Percentiles rank a stretch among this genome's conserved stretches.
Evolutionary conservation across 2,329 filamentous ascomycete genomes (phyloP).

Genomic region (Colletotrichum horii): DNA sequence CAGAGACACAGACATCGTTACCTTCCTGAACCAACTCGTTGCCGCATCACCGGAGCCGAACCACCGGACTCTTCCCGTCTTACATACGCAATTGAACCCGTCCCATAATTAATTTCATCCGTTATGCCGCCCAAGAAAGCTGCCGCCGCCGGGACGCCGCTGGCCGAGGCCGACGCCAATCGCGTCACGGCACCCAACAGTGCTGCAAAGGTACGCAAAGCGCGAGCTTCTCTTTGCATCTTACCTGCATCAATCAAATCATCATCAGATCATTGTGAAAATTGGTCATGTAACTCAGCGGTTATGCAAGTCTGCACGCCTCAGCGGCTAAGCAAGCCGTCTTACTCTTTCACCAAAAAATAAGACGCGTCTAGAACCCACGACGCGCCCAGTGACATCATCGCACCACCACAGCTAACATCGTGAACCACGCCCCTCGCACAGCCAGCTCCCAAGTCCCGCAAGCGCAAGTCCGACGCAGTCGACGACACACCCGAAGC

Average conservation of each 20-base stretch:
- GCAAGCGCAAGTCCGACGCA: slow-evolving; percentile 20
- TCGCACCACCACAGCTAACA: background rate
- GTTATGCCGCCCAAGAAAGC: background rate
- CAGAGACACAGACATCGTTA: background rate
- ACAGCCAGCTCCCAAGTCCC: slow-evolving; percentile 2
- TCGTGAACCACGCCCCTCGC: background rate
- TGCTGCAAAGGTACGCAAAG: background rate
- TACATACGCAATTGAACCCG: background rate
- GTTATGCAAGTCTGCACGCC: background rate
- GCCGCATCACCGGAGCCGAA: background rate
- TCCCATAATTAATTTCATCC: background rate
- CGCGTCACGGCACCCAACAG: background rate
- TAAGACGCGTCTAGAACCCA: background rate
- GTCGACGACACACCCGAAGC: background rate
- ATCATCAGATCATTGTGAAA: background rate
- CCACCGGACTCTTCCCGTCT: background rate
- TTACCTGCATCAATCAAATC: background rate
- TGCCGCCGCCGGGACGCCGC: background rate
- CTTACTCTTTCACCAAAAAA: background rate
- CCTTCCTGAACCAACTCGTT: background rate
- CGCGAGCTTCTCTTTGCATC: background rate
- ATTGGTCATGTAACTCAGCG: background rate
- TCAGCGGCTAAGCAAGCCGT: background rate
- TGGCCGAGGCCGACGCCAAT: slow-evolving; percentile 2
- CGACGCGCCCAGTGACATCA: background rate